Conservation (phyloP, 106 monocot genomes). For the Narthecium ossifragum region DNA sequence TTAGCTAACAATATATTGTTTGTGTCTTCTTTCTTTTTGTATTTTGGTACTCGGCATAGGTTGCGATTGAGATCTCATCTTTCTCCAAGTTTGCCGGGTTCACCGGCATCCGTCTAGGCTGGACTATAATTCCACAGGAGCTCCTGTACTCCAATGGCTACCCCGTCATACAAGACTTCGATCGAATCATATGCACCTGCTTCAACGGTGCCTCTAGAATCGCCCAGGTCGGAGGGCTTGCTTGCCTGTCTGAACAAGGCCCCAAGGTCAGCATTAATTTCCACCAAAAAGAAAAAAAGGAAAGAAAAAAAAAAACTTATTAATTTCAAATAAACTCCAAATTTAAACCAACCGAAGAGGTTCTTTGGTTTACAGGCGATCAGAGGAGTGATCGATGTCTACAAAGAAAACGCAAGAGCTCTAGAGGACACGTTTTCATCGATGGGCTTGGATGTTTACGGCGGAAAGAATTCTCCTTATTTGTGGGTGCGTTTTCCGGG, state of each 20-base stretch:
- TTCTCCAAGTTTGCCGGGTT: slow-evolving; percentile 92
- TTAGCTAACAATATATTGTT: too few species aligned
- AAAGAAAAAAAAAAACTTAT: too few species aligned
- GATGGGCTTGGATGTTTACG: slow-evolving; percentile 48
- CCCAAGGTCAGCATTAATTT: slow-evolving; percentile 15
- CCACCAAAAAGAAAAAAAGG: too few species aligned
- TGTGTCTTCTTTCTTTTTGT: too few species aligned
- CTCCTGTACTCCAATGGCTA: slow-evolving; percentile 48
- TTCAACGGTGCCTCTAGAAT: slow-evolving; percentile 90
- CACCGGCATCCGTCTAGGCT: slow-evolving; percentile 83
- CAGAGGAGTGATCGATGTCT: slow-evolving; percentile 25
- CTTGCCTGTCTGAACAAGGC: slow-evolving; percentile 64
- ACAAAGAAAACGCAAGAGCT: slow-evolving; percentile 53
- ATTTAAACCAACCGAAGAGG: too few species aligned
- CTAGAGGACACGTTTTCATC: slow-evolving; percentile 43
- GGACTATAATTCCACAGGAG: slow-evolving; percentile 83
- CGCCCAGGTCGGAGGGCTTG: slow-evolving; percentile 69
- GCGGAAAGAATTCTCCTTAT: slow-evolving; percentile 71
- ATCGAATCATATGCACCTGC: slow-evolving; percentile 71
- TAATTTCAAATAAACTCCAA: too few species aligned
- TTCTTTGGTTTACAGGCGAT: slow-evolving; percentile 27
- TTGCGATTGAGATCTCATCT: slow-evolving; percentile 85
- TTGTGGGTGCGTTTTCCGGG: slow-evolving; percentile 84
- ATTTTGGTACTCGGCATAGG: too few species aligned
- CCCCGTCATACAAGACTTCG: slow-evolving; percentile 50